These are phyloP conservation scores for Pleurotus salmoneostramineus DNA, from an alignment of 768 basidiomycete species.

Conservation along the genomic window DNA sequence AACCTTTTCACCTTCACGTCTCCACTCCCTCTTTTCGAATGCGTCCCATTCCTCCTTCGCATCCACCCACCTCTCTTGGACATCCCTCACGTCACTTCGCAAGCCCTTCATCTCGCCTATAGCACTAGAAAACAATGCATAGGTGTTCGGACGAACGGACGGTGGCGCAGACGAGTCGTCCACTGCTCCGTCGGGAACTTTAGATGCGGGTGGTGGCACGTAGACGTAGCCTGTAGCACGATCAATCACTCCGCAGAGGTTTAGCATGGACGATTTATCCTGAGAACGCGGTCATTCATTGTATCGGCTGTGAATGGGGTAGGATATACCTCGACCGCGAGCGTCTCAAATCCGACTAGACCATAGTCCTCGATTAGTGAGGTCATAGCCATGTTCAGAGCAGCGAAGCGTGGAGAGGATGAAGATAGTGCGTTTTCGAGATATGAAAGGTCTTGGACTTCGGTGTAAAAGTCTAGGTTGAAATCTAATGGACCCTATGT, in stretches of 20 bases:
- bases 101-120: conserved; percentile 48
- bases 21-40: conserved; percentile 75
- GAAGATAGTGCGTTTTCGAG: conserved; percentile 71
- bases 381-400: conserved; percentile 86
- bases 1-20: conserved; percentile 61
- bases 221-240: conserved; percentile 92
- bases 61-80: conserved; percentile 96
- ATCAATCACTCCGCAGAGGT: conserved; percentile 80
- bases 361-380: conserved; percentile 92
- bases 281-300: conserved; percentile 20
- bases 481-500: conserved; percentile 56
- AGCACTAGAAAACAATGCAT: conserved; percentile 65
- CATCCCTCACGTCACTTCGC: conserved; percentile 58
- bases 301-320: background rate
- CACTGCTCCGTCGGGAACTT: conserved; percentile 14
- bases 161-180: conserved; percentile 12
- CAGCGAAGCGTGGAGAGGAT: conserved; percentile 63
- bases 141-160: conserved; percentile 53
- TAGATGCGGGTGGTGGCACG: conserved; percentile 47
- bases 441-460: conserved; percentile 93
- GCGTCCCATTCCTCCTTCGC: conserved; percentile 78
- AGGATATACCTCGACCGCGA: conserved; percentile 82
- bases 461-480: conserved; percentile 96
- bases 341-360: conserved; percentile 93
- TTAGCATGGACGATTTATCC: conserved; percentile 95